Evolutionary conservation across 441 rosid genomes (phyloP).

Genomic region (Lepidium campestre): DNA sequence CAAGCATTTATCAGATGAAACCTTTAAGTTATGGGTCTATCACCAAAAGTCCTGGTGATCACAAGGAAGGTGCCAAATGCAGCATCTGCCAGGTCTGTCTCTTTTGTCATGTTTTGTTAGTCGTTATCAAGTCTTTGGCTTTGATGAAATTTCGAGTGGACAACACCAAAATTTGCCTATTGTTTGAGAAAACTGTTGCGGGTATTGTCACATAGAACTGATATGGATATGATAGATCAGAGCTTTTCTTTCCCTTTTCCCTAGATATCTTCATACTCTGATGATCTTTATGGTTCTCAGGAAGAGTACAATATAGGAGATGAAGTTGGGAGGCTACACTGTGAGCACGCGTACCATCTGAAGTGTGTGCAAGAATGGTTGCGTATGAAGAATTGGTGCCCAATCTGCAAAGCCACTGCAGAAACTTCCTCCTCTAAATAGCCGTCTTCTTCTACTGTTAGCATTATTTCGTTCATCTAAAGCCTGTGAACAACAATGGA

Average conservation of each 20-base stretch:
- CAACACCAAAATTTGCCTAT: background rate
- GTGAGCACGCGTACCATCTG: constrained; percentile 33
- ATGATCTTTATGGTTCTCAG: background rate
- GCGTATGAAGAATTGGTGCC: constrained; percentile 92
- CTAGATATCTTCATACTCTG: background rate
- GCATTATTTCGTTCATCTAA: background rate
- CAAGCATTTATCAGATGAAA: constrained; percentile 4
- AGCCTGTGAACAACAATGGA: constrained; percentile 21
- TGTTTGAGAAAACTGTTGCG: background rate
- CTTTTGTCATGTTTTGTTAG: constrained; percentile 19
- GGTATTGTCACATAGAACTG: background rate
- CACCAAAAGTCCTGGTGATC: background rate
- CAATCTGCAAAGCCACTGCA: constrained; percentile 75
- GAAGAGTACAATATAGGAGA: background rate
- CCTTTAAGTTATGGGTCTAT: background rate
- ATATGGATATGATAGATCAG: background rate
- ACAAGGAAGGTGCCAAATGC: constrained; percentile 1
- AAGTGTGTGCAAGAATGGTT: constrained; percentile 80
- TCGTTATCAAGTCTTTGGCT: background rate
- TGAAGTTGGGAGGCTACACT: constrained; percentile 13
- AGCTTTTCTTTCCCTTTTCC: background rate
- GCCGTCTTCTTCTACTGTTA: background rate
- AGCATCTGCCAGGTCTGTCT: background rate
- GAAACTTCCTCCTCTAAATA: constrained; percentile 33
- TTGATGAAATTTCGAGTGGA: background rate